Base-by-base conservation (phyloP, 768 basidiomycete genomes). In the Strobilomyces dryophilus region DNA sequence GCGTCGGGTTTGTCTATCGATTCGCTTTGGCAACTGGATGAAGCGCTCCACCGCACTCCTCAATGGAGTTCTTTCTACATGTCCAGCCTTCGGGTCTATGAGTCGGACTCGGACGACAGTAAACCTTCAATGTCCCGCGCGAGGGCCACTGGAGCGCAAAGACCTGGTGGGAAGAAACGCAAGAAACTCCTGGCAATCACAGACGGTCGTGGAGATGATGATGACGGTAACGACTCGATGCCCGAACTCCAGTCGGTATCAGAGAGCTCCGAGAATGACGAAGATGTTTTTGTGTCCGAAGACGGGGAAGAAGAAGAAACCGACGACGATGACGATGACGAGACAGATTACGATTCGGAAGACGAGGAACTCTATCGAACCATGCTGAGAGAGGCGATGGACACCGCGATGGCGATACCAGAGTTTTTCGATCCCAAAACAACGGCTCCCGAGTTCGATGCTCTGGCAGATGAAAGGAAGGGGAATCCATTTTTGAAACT, bases 401-500 rank as follows among this genome's bases (percentile, higher is more conserved):
- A 89, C 54, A 72, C 78, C 17, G 83, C 80, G 1, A 73, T 79
- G 59, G 73, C 81, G 47, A 75, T 70, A 39, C 73, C 79, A 18
- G 84, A 84, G 50, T 83, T 82, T 66, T 74, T 81, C 46, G 80
- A 85, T 61, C 73, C 73, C 29, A 74, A 70, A 51, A 72, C 74
- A 8, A 63, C 70, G 3, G 72, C 77, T 5, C 73, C 81, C 48
- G 74, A 78, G 45, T 75, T 77, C 44, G 65, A 73, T 37, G 66
- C 74, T 12, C 57, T 75, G 7, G 67, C 69, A 14, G 80, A 83
- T 21, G 77, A 80, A 48, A 73, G 77, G 48, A 84, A 84, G 62
- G 80, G 76, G 18, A 93, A 92, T 62, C 87, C 89, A 0, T 91
- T 93, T 66, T 66, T 92, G 60, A 90, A 84, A 64, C 67, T 91